Percentiles rank a stretch among this genome's conserved stretches.
Conservation (phyloP, 768 basidiomycete genomes). For the Aureoboletus auriporus region DNA sequence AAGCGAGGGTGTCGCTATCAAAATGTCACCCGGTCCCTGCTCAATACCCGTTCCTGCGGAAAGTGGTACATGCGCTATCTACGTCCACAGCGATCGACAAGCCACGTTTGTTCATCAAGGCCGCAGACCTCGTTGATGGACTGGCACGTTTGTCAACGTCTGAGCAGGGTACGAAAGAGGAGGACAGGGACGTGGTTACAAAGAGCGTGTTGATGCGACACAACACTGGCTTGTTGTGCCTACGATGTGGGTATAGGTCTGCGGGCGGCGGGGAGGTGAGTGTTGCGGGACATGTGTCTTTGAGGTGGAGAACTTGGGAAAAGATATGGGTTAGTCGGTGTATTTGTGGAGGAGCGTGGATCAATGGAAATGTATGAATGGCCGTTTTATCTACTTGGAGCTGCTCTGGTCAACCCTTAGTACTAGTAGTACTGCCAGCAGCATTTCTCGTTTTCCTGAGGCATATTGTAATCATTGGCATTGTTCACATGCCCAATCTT, state of each 20-base stretch:
- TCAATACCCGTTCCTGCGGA: slow-evolving; percentile 41
- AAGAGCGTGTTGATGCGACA: slow-evolving; percentile 49
- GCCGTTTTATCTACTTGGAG: too few species aligned
- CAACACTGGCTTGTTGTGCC: slow-evolving; percentile 41
- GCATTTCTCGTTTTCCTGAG: too few species aligned
- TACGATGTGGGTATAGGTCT: slow-evolving; percentile 61
- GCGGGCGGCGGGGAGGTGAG: slow-evolving; percentile 35
- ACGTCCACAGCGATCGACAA: slow-evolving; percentile 55
- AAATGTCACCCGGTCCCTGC: slow-evolving; percentile 51
- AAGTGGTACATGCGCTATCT: slow-evolving; percentile 43
- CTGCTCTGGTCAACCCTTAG: too few species aligned
- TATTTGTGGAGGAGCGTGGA: slow-evolving; percentile 72
- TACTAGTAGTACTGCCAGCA: too few species aligned
- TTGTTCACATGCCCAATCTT: too few species aligned
- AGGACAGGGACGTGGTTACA: slow-evolving; percentile 55
- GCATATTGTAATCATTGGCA: too few species aligned
- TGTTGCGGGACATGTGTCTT: slow-evolving; percentile 32
- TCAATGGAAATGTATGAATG: slow-evolving; percentile 14
- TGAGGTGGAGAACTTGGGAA: slow-evolving; percentile 61
- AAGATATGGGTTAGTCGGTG: slow-evolving; percentile 56
- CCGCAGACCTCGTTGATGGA: slow-evolving; percentile 66
- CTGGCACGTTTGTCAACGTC: slow-evolving; percentile 40
- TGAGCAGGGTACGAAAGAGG: slow-evolving; percentile 36
- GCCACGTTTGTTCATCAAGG: slow-evolving; percentile 66
- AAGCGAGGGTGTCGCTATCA: slow-evolving; percentile 50